phyloP scores from a whole-genome alignment of 1,284 basidiomycete species.

The Peniophora sp. region DNA sequence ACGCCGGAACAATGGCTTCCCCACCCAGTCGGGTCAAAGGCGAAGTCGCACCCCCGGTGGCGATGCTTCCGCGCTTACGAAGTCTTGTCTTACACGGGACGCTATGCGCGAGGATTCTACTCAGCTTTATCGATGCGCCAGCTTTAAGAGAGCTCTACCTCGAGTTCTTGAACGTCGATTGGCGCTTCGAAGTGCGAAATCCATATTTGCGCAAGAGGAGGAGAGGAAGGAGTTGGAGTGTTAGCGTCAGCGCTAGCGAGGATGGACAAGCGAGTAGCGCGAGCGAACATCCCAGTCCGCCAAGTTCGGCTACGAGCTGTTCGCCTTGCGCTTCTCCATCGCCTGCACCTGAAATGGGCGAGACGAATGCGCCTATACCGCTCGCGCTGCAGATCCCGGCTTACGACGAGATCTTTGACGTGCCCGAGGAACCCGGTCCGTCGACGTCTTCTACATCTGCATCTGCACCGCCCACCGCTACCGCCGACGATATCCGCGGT shows the following conservation, averaged over 20 bases:
- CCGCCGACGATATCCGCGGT: slow-evolving; percentile 28
- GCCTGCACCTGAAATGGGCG: not conserved
- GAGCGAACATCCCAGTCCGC: not conserved
- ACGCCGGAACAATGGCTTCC: slow-evolving; percentile 46
- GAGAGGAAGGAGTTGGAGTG: slow-evolving; percentile 8
- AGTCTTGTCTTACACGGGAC: slow-evolving; percentile 48
- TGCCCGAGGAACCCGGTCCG: not conserved
- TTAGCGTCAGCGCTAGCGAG: slow-evolving; percentile 12
- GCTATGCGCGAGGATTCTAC: slow-evolving; percentile 52
- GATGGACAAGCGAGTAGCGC: not conserved
- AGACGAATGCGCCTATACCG: not conserved
- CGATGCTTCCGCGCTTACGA: slow-evolving; percentile 45
- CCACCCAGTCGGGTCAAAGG: slow-evolving; percentile 7
- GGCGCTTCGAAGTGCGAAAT: slow-evolving; percentile 25
- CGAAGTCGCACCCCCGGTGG: slow-evolving; percentile 32
- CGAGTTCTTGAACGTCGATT: slow-evolving; percentile 58
- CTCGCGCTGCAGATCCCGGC: not conserved
- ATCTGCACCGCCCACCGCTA: not conserved
- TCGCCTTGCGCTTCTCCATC: not conserved
- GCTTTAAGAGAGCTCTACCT: slow-evolving; percentile 51
- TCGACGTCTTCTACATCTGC: not conserved
- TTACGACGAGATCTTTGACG: not conserved
- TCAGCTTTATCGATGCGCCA: slow-evolving; percentile 53
- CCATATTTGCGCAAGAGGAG: slow-evolving; percentile 8
- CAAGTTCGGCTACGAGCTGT: not conserved